Conservation (phyloP, 352 stramenopile genomes). For the Aphanomyces euteiches region DNA sequence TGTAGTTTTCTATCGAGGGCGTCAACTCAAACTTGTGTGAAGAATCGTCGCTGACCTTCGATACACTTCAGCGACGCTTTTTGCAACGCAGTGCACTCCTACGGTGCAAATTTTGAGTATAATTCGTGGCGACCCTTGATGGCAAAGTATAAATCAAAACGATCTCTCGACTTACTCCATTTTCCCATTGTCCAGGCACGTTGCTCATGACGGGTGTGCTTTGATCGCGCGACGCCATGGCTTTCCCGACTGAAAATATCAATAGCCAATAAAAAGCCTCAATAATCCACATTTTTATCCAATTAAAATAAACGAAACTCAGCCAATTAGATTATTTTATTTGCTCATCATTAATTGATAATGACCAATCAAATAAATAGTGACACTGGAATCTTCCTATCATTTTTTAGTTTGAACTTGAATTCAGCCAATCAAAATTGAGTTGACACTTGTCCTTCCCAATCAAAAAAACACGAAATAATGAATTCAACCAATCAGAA, state of each 20-base stretch:
- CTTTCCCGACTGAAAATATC: background rate
- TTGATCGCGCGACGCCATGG: background rate
- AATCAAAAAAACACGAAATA: background rate
- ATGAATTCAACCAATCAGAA: slow-evolving; percentile 6
- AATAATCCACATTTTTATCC: background rate
- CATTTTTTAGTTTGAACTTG: background rate
- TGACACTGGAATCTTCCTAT: no score
- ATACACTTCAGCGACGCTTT: slow-evolving; percentile 28
- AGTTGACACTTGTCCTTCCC: background rate
- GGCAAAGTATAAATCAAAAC: no score
- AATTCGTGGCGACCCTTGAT: no score
- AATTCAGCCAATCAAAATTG: slow-evolving; percentile 16
- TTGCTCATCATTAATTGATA: background rate
- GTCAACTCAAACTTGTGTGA: no score
- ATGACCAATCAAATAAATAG: background rate
- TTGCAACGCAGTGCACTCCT: slow-evolving; percentile 28
- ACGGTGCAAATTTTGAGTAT: background rate
- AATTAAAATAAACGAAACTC: background rate
- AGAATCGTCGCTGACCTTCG: slow-evolving; percentile 6
- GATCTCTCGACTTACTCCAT: slow-evolving; percentile 12
- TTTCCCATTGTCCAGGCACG: slow-evolving; percentile 27
- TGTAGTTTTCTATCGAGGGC: slow-evolving; percentile 22
- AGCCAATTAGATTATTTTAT: background rate
- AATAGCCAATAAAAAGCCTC: no score
- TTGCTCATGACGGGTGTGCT: slow-evolving; percentile 5